Evolutionary conservation across 208 protist species (phyloP), one percentile per base, ranked within the genome.

Genomic region (Phytomonas francai): DNA sequence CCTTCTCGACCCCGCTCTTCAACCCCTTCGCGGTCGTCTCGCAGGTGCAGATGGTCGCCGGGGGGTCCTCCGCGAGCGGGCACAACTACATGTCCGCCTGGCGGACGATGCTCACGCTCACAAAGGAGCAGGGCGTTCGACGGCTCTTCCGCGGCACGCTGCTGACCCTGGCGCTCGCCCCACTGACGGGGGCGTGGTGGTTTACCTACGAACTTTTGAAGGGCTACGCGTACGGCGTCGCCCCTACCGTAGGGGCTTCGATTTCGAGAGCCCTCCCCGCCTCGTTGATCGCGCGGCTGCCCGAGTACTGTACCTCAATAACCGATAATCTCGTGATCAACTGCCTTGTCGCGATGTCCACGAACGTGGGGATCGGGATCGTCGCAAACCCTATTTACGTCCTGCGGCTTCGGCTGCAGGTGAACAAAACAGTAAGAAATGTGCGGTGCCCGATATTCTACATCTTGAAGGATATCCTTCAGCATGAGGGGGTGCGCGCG

Each of bases 1-100:
- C 85, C 39, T 39, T 72, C 45, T 89, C 83, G n/a, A 81, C 83
- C 4, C 88, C 84, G 0, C 67, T 93, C 29, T 93, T 88, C 76
- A 93, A 88, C 66, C 88, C 88, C 0, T 93, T 93, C 39, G 85
- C 74, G 1, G 88, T 93, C 0, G 73, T 93, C 12, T 89, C 83
- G 59, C 88, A 93, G 80, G 81, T 90, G 63, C 88, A 93, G 68
- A 93, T 93, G 88, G 85, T 93, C 56, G 88, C 83, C 27, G 88
- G 82, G 56, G 79, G 71, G 67, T 71, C 68, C 54, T 83, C 80
- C 59, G 70, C 77, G 42, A 77, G 72, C 27, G 83, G 83, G n/a
- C 83, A 89, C 70, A 84, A 80, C 66, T 93, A 93, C 72, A 85
- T 84, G 78, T 85, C 75, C 29, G 84, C 84, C 4, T 80, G 70